These are phyloP conservation scores for Botrytis aclada DNA, from an alignment of 2,329 filamentous ascomycete genomes.

Conservation along the genomic window DNA sequence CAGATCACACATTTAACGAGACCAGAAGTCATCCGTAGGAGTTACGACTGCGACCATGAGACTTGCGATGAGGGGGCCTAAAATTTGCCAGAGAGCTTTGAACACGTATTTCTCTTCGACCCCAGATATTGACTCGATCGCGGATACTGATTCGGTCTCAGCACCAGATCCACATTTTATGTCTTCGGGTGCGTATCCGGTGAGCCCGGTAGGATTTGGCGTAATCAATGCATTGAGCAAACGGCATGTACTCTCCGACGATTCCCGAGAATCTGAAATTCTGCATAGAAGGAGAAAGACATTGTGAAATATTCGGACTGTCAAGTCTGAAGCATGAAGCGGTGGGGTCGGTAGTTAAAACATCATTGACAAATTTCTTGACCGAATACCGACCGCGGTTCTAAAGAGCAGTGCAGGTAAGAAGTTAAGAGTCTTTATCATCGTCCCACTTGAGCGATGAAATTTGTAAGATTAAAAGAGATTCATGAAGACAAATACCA, in stretches of 20 bases:
- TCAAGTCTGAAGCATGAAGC: not conserved
- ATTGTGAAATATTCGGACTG: not conserved
- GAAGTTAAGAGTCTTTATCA: not conserved
- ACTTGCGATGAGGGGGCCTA: not conserved
- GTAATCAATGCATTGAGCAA: not conserved
- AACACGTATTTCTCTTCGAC: not conserved
- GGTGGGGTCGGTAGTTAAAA: not conserved
- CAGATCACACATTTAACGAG: not conserved
- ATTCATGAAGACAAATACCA: not conserved
- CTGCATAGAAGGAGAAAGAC: not conserved
- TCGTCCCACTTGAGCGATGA: not conserved
- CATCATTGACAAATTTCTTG: constrained; percentile 14
- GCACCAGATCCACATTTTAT: not conserved
- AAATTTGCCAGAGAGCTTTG: not conserved
- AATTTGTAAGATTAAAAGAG: not conserved
- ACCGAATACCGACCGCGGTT: not conserved
- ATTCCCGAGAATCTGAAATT: not conserved
- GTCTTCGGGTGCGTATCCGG: not conserved
- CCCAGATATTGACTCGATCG: not conserved
- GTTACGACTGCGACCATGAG: not conserved
- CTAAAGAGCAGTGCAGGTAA: not conserved
- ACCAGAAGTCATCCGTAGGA: not conserved
- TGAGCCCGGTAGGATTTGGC: not conserved
- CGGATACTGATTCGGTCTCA: not conserved
- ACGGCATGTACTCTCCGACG: not conserved